A percentile compares a stretch with the other conserved stretches of the same genome.
These are phyloP conservation scores for Saururus chinensis DNA, from an alignment of 164 flowering plant genomes.

Conservation along the genomic window DNA sequence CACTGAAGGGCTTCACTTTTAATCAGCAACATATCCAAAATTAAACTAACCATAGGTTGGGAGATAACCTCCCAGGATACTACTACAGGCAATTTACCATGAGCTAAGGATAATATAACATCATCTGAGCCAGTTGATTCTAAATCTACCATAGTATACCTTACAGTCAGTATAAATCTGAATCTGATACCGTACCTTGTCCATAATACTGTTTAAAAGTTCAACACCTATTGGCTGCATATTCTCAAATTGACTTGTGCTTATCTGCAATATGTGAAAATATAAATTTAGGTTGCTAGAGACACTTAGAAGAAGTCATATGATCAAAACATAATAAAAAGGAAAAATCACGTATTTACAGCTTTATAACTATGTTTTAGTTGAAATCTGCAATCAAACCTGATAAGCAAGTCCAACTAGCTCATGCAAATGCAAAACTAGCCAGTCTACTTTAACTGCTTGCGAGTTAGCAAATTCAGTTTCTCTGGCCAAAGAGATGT, in stretches of 20 bases:
- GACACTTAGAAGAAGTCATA: not conserved
- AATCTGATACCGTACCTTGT: slow-evolving; percentile 49
- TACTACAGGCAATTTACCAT: too few relatives aligned
- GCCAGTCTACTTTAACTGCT: slow-evolving; percentile 52
- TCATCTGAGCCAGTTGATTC: too few relatives aligned
- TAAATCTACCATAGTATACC: too few relatives aligned
- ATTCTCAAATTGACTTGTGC: slow-evolving; percentile 88
- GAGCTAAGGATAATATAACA: too few relatives aligned
- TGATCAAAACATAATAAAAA: not conserved
- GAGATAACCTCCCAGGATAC: too few relatives aligned
- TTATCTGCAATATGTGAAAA: slow-evolving; percentile 37
- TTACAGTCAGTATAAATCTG: not conserved
- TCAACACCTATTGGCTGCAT: slow-evolving; percentile 87
- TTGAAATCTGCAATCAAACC: slow-evolving; percentile 28
- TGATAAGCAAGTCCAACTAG: slow-evolving; percentile 91
- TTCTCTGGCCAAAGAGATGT: slow-evolving; percentile 62
- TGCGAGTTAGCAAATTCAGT: slow-evolving; percentile 17
- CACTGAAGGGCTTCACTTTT: too few relatives aligned
- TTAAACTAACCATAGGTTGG: too few relatives aligned
- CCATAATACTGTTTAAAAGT: slow-evolving; percentile 63
- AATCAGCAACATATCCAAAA: too few relatives aligned
- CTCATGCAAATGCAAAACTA: slow-evolving; percentile 77
- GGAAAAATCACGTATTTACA: too few relatives aligned
- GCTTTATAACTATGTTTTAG: not conserved
- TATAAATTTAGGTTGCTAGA: not conserved